Evolutionary conservation across 2,329 filamentous ascomycete species (phyloP).

Genomic region (Phialemoniopsis sp.): DNA sequence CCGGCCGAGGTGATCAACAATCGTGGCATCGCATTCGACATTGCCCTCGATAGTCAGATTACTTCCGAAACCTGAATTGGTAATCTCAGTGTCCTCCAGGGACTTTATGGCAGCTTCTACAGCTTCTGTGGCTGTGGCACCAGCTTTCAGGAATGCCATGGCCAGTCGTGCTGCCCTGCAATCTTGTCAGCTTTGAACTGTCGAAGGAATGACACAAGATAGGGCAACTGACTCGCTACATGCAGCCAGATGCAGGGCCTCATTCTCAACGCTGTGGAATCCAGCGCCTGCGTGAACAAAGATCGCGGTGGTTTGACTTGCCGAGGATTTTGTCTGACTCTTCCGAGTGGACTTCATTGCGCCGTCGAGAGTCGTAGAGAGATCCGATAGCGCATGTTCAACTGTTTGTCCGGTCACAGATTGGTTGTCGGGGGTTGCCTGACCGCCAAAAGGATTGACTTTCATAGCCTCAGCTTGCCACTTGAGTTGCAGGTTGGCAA

Average conservation of each 20-base stretch:
- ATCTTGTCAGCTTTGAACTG: slow-evolving; percentile 7
- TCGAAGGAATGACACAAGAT: slow-evolving; percentile 1
- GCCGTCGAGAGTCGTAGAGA: no score
- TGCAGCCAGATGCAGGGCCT: slow-evolving; percentile 76
- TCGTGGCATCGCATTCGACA: slow-evolving; percentile 91
- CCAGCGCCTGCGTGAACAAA: slow-evolving; percentile 96
- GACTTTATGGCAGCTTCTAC: slow-evolving; percentile 84
- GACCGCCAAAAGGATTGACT: no score
- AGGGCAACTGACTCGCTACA: slow-evolving; percentile 72
- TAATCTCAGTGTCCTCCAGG: slow-evolving; percentile 91
- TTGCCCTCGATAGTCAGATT: slow-evolving; percentile 87
- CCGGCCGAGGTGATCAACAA: slow-evolving; percentile 85
- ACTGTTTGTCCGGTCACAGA: no score
- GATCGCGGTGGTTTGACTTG: slow-evolving; percentile 51
- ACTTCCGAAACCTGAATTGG: slow-evolving; percentile 93
- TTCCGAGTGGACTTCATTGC: no score
- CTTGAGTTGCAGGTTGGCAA: no score
- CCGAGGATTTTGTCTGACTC: no score
- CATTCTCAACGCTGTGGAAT: slow-evolving; percentile 85
- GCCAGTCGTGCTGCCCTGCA: slow-evolving; percentile 74
- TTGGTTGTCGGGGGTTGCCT: no score
- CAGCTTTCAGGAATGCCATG: slow-evolving; percentile 76
- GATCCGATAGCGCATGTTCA: no score
- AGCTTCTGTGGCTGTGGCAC: slow-evolving; percentile 79
- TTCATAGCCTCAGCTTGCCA: no score